phyloP scores from a whole-genome alignment of 2,329 filamentous ascomycete genomes.

The Colletotrichum costaricense region DNA sequence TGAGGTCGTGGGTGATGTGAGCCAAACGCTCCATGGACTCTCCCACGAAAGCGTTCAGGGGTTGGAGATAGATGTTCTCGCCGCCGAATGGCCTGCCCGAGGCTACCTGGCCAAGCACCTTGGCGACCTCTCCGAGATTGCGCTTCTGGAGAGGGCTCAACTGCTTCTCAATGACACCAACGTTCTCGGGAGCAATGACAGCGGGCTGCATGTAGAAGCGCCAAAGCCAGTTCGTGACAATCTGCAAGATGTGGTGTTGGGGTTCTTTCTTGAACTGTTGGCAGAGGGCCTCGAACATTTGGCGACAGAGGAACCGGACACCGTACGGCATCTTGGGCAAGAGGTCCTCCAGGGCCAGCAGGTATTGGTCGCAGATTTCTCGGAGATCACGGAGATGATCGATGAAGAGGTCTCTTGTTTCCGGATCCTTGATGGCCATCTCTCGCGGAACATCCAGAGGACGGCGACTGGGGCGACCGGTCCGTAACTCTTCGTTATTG shows the following conservation, averaged over 20 bases:
- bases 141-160: conserved; percentile 92
- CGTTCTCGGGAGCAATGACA: conserved; percentile 88
- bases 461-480: conserved; percentile 83
- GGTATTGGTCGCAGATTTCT: conserved; percentile 93
- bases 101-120: conserved; percentile 89
- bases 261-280: conserved; percentile 84
- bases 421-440: conserved; percentile 93
- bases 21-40: conserved; percentile 86
- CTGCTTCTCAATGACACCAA: conserved; percentile 90
- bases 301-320: conserved; percentile 86
- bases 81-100: conserved; percentile 91
- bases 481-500: conserved; percentile 96
- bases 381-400: conserved; percentile 93
- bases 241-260: conserved; percentile 80
- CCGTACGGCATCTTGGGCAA: conserved; percentile 93
- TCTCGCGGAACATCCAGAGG: conserved; percentile 89
- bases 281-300: conserved; percentile 84
- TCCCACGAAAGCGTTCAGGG: conserved; percentile 89
- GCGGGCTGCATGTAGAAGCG: conserved; percentile 93
- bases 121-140: conserved; percentile 89
- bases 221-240: conserved; percentile 94
- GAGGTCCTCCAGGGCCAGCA: conserved; percentile 83
- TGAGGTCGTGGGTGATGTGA: conserved; percentile 80
- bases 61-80: conserved; percentile 95
- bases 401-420: conserved; percentile 93